Evolutionary conservation across 208 protist species (phyloP).

Genomic region (Sergeia podlipaevii): DNA sequence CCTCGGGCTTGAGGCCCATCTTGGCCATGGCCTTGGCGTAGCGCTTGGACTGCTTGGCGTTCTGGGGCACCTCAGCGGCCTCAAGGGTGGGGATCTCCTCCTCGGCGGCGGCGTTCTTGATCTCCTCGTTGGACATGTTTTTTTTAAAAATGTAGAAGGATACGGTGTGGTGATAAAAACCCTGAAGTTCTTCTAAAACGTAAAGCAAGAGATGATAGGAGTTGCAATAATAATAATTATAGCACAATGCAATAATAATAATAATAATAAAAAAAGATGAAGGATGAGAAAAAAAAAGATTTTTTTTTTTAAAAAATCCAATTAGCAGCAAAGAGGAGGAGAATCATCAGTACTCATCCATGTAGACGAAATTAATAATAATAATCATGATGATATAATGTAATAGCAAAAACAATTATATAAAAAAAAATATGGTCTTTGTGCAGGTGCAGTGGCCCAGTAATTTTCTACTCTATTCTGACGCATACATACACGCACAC

Average conservation of each 20-base stretch:
- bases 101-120: slow-evolving; percentile 54
- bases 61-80: slow-evolving; percentile 61
- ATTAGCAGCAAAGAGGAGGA: no score
- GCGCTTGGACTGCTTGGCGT: slow-evolving; percentile 92
- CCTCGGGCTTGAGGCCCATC: slow-evolving; percentile 95
- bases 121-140: slow-evolving; percentile 51
- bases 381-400: neutral
- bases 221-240: neutral
- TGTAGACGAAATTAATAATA: no score
- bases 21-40: slow-evolving; percentile 95
- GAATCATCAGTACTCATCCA: no score
- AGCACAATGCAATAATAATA: neutral
- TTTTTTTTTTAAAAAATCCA: no score
- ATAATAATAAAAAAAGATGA: slow-evolving; percentile 2
- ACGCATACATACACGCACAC: no score
- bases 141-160: neutral
- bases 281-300: neutral
- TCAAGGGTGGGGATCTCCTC: slow-evolving; percentile 77
- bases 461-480: no score
- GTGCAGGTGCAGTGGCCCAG: neutral
- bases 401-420: neutral
- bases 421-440: neutral
- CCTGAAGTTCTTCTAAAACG: slow-evolving; percentile 6
- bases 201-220: neutral
- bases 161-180: neutral